Conservation (phyloP, 495 filamentous ascomycete species). For the Aspergillus carlsbadensis region DNA sequence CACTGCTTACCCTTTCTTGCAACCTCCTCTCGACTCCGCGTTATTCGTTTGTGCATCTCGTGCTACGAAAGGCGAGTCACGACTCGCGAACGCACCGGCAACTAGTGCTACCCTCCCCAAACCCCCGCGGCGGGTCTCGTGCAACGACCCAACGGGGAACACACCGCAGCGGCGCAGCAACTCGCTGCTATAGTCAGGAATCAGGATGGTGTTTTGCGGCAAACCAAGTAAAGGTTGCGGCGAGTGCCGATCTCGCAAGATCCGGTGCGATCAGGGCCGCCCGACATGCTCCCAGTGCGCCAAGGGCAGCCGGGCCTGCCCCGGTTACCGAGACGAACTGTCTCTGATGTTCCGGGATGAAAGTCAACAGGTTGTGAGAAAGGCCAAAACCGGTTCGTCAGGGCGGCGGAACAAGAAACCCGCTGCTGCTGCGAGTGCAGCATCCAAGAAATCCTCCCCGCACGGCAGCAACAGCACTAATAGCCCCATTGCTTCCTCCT, state of each 20-base stretch:
- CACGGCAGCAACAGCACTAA: slow-evolving; percentile 7
- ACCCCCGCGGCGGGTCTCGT: neutral
- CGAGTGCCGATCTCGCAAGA: slow-evolving; percentile 68
- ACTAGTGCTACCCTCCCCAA: neutral
- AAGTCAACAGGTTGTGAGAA: slow-evolving; percentile 64
- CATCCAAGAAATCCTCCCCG: slow-evolving; percentile 13
- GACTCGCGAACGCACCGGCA: neutral
- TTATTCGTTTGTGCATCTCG: neutral
- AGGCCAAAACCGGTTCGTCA: slow-evolving; percentile 49
- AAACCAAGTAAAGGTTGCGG: slow-evolving; percentile 73
- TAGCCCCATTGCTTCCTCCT: slow-evolving; percentile 8
- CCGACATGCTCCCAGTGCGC: slow-evolving; percentile 67
- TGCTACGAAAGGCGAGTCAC: neutral
- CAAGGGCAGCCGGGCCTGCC: slow-evolving; percentile 63
- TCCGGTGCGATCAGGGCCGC: slow-evolving; percentile 62
- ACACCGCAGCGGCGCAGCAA: no score
- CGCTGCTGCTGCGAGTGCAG: no score
- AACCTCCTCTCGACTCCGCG: neutral
- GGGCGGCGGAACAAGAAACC: slow-evolving; percentile 16
- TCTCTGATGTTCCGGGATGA: slow-evolving; percentile 74
- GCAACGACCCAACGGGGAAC: neutral
- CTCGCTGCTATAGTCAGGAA: neutral
- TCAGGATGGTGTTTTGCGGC: slow-evolving; percentile 69
- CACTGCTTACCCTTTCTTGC: slow-evolving; percentile 24
- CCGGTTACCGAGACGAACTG: slow-evolving; percentile 67